Evolutionary conservation across 495 filamentous ascomycete genomes (phyloP), one percentile per base, ranked within the genome.

Genomic region (Penicillium arizonense): DNA sequence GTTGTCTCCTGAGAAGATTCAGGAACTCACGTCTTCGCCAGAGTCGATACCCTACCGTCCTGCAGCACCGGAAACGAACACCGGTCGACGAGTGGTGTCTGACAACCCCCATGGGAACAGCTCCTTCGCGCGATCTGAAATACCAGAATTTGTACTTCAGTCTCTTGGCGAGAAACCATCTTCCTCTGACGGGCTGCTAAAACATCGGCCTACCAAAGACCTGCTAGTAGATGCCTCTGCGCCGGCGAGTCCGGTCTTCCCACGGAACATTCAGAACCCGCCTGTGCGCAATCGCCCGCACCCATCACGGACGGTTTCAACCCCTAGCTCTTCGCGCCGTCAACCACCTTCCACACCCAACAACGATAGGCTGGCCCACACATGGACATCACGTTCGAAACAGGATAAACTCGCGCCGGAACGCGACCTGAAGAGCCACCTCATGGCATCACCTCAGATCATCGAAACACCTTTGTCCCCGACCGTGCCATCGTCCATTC

Each of bases 401-500:
- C 70, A 63, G 21, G 72, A 75, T 21, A 60, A 67, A 33, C 57
- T 52, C 33, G 67, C 65, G 20, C 57, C 75, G 18, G 73, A 76
- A 34, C 55, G 77, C n/a, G 75, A 82, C 13, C 52, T 62, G 16
- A 68, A 65, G 67, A 59, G 45, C 21, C 57, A 62, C 26, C 64
- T 65, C 4, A 63, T 55, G 8, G 61, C 60, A 5, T 62, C 65
- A 12, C 57, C 58, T 42, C 69, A 65, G 24, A 58, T 65, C 9
- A 50, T 48, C 7, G 75, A 79, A 30, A 61, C 67, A 6, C 53
- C 74, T n/a, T 61, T 81, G 21, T 72, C 83, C 3, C 89, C 89
- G 8, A 87, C 87, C 0, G 78, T 89, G 65, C 83, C 85, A 26
- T 71, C 77, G n/a, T 67, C 81, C 4, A 83, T 95, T 40, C 91